Conservation (phyloP, 2,329 filamentous ascomycete genomes). For the Fusarium secorum region DNA sequence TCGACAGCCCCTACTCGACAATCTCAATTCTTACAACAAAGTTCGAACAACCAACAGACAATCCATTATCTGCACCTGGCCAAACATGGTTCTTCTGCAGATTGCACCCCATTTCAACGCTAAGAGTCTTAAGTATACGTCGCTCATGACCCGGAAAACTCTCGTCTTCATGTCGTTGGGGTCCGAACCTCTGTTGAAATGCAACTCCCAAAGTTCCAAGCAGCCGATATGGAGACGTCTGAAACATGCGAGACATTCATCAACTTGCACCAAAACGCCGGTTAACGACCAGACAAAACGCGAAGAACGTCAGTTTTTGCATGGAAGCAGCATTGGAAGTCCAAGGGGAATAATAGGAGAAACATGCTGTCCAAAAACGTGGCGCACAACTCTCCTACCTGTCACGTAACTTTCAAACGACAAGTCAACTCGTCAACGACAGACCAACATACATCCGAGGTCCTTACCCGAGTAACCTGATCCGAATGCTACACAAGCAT, state of each 20-base stretch:
- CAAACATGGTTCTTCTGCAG: background rate
- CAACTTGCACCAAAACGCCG: background rate
- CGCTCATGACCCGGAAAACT: too few relatives aligned
- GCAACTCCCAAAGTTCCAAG: background rate
- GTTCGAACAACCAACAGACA: background rate
- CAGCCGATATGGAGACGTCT: background rate
- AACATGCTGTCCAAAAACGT: background rate
- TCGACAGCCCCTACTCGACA: background rate
- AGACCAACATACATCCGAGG: background rate
- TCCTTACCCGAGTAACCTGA: background rate
- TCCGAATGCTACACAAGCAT: background rate
- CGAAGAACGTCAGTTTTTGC: background rate
- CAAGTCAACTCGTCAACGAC: background rate
- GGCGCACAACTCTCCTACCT: background rate
- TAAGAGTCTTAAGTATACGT: background rate
- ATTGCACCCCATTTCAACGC: background rate
- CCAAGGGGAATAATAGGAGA: background rate
- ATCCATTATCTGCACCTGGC: background rate
- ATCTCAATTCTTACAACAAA: background rate
- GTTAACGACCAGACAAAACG: background rate
- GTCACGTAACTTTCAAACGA: conserved; percentile 38
- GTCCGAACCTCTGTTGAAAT: background rate
- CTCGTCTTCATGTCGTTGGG: background rate
- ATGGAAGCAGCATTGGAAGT: background rate
- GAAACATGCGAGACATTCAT: conserved; percentile 14